A percentile compares a stretch with the other conserved stretches of the same genome.
Conservation (phyloP, 2,329 filamentous ascomycete genomes). For the Pseudogymnoascus sp. region DNA sequence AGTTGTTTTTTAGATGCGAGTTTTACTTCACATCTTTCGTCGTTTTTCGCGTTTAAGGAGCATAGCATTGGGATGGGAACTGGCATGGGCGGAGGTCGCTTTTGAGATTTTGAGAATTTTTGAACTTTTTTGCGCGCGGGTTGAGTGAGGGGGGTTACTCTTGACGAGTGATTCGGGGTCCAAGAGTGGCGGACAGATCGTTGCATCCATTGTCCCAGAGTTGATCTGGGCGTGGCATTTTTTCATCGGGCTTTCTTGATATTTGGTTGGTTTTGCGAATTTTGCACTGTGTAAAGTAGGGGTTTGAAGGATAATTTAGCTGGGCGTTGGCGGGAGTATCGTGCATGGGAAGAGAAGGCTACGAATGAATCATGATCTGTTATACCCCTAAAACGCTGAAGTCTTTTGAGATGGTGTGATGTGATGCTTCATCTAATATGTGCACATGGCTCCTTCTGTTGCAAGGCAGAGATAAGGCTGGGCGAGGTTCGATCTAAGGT, state of each 20-base stretch:
- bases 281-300: background rate
- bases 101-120: background rate
- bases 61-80: background rate
- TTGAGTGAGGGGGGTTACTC: background rate
- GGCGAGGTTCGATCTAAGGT: background rate
- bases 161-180: background rate
- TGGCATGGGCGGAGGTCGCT: background rate
- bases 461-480: background rate
- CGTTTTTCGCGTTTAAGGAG: background rate
- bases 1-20: background rate
- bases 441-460: background rate
- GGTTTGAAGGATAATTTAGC: slow-evolving; percentile 3
- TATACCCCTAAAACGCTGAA: background rate
- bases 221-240: slow-evolving; percentile 3
- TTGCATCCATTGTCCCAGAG: background rate
- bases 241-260: background rate
- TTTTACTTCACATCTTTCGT: background rate
- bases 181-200: background rate
- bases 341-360: slow-evolving; percentile 3
- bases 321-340: slow-evolving; percentile 3
- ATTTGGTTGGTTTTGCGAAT: slow-evolving; percentile 4
- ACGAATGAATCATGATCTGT: slow-evolving; percentile 3
- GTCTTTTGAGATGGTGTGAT: background rate
- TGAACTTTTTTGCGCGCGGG: background rate
- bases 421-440: background rate